Conservation (phyloP, 768 basidiomycete genomes). For the Kwoniella pini region DNA sequence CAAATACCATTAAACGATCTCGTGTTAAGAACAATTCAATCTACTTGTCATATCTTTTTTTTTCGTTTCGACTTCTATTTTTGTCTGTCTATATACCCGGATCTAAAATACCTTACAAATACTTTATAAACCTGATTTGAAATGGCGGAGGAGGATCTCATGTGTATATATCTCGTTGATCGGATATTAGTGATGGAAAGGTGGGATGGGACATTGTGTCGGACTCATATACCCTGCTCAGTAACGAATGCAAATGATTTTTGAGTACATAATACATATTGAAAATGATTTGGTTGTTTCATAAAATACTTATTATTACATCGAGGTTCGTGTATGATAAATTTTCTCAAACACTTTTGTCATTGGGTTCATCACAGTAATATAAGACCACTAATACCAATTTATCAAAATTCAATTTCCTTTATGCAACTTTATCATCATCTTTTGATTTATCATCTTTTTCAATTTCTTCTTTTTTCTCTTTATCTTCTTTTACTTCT, state of each 20-base stretch:
- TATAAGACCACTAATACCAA: too few species aligned
- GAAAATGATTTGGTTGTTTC: background rate
- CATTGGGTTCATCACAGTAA: too few species aligned
- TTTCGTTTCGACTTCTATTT: background rate
- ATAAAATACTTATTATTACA: too few species aligned
- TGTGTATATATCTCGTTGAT: constrained; percentile 9
- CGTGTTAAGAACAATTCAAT: background rate
- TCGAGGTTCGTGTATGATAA: too few species aligned
- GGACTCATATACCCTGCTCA: background rate
- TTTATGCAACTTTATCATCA: too few species aligned
- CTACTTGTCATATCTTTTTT: background rate
- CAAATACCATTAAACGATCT: constrained; percentile 29
- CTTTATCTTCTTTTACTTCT: background rate
- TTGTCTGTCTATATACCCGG: background rate
- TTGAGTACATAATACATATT: background rate
- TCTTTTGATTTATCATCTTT: too few species aligned
- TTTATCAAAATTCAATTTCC: too few species aligned
- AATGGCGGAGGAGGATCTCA: background rate
- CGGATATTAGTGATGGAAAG: background rate
- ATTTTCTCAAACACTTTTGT: too few species aligned
- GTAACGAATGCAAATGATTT: background rate
- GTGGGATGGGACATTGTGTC: background rate
- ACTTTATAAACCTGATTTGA: background rate
- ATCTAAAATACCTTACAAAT: background rate
- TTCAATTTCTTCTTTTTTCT: background rate